Conservation (phyloP, 2,329 filamentous ascomycete genomes). For the Fusarium burgessii region DNA sequence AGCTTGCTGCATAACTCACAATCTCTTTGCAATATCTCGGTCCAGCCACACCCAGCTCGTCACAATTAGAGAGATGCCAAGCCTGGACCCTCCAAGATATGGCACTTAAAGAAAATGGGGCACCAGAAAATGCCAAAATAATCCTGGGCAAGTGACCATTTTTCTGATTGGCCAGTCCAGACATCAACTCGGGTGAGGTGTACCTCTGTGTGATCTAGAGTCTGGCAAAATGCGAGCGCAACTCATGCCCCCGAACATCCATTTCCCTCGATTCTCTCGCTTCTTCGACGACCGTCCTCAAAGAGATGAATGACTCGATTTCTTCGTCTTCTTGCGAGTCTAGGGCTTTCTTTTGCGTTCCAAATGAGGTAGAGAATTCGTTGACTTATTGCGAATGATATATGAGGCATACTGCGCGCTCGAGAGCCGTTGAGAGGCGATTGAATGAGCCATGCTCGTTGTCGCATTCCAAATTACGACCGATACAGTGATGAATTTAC, state of each 20-base stretch:
- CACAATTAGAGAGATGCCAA: constrained; percentile 37
- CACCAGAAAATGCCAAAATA: constrained; percentile 51
- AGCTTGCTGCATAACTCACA: constrained; percentile 27
- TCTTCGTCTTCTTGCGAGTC: constrained; percentile 32
- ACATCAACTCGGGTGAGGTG: constrained; percentile 52
- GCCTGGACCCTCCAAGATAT: constrained; percentile 43
- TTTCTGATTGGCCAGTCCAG: constrained; percentile 55
- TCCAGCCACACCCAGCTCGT: constrained; percentile 46
- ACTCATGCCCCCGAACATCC: constrained; percentile 47
- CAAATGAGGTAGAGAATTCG: constrained; percentile 21
- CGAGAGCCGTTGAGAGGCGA: constrained; percentile 31
- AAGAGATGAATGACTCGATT: constrained; percentile 51
- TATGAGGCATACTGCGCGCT: constrained; percentile 23
- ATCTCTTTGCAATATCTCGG: constrained; percentile 35
- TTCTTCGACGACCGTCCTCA: constrained; percentile 48
- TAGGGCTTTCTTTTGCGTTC: constrained; percentile 42
- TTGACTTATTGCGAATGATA: constrained; percentile 33
- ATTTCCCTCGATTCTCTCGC: constrained; percentile 47
- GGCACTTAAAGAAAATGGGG: constrained; percentile 49
- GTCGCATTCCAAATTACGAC: constrained; percentile 51
- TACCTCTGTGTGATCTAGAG: constrained; percentile 52
- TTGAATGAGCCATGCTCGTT: constrained; percentile 43
- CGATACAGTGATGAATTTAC: constrained; percentile 10
- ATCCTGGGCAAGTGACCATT: constrained; percentile 52
- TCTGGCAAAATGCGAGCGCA: constrained; percentile 46